Base-by-base conservation (phyloP, 2,329 filamentous ascomycete genomes). In the Ophiostoma angusticollis region DNA sequence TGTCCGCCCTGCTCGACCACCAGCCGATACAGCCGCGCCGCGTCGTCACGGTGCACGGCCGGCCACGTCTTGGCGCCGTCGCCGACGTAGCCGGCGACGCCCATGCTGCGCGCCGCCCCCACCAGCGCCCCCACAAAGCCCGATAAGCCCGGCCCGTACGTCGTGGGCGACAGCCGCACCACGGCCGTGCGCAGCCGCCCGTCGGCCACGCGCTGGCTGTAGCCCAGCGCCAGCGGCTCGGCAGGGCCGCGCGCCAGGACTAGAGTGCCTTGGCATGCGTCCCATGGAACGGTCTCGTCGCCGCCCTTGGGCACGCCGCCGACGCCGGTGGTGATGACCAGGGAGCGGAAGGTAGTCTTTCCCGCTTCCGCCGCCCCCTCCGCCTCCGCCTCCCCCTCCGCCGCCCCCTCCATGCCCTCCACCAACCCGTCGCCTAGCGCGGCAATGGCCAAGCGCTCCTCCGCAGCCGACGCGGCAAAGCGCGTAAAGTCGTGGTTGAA, bases 401-500 rank as follows among this genome's bases (percentile, higher is more conserved):
- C 21, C 29, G 19, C 16, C 18, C 25, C 18, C 36, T 24, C 23
- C 23, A 11, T 6, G 3, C 31, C 37, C n/a, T 22, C 25, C 6
- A 41, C 39, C 1, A 65, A 50, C 3, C 45, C 54, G 0, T 49
- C 42, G 4, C 49, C 57, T 24, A 67, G 53, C 6, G 61, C 57
- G 29, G 47, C 31, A 17, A 67, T 58, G 17, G 60, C 60, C 0
- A 39, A 48, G 2, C 48, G 46, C 38, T 66, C 62, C 0, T 45
- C 49, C 3, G 45, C 45, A 21, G 54, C 50, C 22, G 46, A 31
- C 22, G 44, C 45, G 3, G 43, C 45, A 31, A 54, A 58, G 34
- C 59, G 48, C 37, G 50, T 47, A 47, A 65, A 63, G 48, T 64
- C 54, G 48, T 63, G 57, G 22, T 54, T 47, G 44, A 65, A 65